Evolutionary conservation across 208 protist genomes (phyloP).

Genomic region (Trypanosoma avium): DNA sequence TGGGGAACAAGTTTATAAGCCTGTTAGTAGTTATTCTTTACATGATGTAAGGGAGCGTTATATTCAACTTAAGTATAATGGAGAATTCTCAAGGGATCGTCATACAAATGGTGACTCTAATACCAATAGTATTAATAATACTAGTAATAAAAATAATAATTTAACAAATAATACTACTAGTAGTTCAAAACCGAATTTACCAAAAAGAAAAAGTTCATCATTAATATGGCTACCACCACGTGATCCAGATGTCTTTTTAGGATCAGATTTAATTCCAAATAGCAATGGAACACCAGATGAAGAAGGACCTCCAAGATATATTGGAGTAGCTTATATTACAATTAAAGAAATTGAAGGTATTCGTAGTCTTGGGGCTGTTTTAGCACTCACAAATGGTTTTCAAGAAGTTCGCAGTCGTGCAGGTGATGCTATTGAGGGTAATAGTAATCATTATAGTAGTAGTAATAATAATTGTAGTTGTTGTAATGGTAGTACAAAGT

Average conservation of each 20-base stretch:
- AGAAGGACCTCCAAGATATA: conserved; percentile 53
- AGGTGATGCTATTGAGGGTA: not conserved
- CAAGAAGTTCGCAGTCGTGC: conserved; percentile 58
- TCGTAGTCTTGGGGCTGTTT: conserved; percentile 35
- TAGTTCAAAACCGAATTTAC: too few relatives aligned
- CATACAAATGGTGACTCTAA: conserved; percentile 32
- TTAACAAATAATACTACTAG: too few relatives aligned
- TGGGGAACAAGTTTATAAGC: conserved; percentile 32
- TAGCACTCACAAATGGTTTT: conserved; percentile 72
- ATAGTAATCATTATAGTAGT: too few relatives aligned
- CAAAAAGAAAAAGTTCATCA: too few relatives aligned
- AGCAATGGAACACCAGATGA: not conserved
- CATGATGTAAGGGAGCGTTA: conserved; percentile 47
- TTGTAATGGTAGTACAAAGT: conserved; percentile 31
- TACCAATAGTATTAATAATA: too few relatives aligned
- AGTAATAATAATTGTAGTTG: too few relatives aligned
- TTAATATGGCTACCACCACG: conserved; percentile 10
- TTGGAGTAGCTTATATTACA: conserved; percentile 45
- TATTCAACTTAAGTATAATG: conserved; percentile 65
- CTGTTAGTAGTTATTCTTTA: conserved; percentile 29
- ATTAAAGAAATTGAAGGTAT: conserved; percentile 56
- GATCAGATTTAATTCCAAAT: not conserved
- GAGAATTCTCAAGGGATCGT: conserved; percentile 40
- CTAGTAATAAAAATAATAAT: too few relatives aligned
- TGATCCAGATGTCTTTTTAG: not conserved